These are phyloP conservation scores for Aspergillus latus DNA, from an alignment of 2,329 filamentous ascomycete genomes.

Conservation along the genomic window DNA sequence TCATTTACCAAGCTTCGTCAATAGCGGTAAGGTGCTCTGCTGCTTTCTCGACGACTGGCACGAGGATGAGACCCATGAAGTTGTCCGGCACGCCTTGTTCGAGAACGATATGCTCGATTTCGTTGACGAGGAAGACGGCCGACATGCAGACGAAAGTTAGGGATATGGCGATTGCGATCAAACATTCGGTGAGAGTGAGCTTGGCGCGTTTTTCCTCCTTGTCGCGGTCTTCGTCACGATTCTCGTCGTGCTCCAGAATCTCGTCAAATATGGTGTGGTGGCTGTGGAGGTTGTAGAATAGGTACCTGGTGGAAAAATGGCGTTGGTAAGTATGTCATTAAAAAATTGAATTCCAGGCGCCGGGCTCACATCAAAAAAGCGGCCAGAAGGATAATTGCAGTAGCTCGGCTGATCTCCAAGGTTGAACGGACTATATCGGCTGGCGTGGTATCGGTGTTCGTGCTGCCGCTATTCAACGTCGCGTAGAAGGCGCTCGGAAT, in stretches of 20 bases:
- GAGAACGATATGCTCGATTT: constrained; percentile 65
- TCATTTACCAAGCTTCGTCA: constrained; percentile 73
- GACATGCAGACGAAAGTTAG: constrained; percentile 71
- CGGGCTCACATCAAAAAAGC: constrained; percentile 62
- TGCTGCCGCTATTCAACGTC: constrained; percentile 48
- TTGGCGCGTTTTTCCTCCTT: constrained; percentile 63
- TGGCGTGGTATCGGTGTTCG: constrained; percentile 31
- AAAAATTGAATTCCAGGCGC: too few relatives aligned
- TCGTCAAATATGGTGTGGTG: constrained; percentile 76
- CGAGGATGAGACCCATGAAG: constrained; percentile 71
- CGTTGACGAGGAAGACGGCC: constrained; percentile 69
- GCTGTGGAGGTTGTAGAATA: constrained; percentile 73
- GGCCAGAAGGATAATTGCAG: constrained; percentile 68
- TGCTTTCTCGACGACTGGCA: constrained; percentile 79
- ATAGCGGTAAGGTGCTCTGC: constrained; percentile 82
- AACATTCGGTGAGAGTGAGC: constrained; percentile 71
- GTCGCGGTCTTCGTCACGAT: constrained; percentile 63
- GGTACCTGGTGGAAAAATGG: constrained; percentile 41
- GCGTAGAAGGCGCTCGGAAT: constrained; percentile 50
- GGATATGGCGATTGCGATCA: constrained; percentile 64
- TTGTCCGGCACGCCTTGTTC: constrained; percentile 55
- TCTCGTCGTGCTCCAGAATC: constrained; percentile 70
- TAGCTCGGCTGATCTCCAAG: constrained; percentile 67
- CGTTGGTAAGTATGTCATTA: constrained; percentile 1
- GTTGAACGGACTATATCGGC: constrained; percentile 53